Evolutionary conservation across 495 filamentous ascomycete species (phyloP).

Genomic region (Aspergillus hancockii): DNA sequence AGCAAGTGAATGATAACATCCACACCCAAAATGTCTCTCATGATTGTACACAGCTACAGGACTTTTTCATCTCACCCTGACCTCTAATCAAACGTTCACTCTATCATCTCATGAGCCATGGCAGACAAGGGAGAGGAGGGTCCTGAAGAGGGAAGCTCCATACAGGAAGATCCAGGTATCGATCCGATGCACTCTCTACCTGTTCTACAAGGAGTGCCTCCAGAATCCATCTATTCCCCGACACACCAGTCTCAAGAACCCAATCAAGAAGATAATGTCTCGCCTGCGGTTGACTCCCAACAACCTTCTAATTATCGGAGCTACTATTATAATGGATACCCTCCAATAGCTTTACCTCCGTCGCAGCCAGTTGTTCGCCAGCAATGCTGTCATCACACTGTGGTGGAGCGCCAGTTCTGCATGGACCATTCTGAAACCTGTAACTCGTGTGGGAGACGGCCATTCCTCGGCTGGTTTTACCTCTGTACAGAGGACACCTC

Average conservation of each 20-base stretch:
- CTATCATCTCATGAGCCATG: slow-evolving; percentile 1
- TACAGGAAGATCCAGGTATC: neutral
- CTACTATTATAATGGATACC: neutral
- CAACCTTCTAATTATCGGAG: neutral
- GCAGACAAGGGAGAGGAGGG: neutral
- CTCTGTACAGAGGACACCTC: slow-evolving; percentile 59
- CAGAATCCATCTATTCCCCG: neutral
- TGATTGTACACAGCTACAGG: neutral
- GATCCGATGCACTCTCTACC: neutral
- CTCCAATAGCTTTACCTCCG: neutral
- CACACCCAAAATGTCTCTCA: neutral
- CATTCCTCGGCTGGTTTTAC: slow-evolving; percentile 65
- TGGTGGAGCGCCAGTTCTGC: slow-evolving; percentile 14
- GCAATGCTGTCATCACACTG: slow-evolving; percentile 18
- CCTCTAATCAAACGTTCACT: neutral
- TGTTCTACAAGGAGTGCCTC: neutral
- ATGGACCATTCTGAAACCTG: slow-evolving; percentile 41
- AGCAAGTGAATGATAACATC: neutral
- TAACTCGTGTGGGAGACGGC: slow-evolving; percentile 45
- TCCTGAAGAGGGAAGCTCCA: neutral
- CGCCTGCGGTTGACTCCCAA: neutral
- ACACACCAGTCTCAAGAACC: neutral
- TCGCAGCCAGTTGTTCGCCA: slow-evolving; percentile 6
- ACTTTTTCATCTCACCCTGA: neutral
- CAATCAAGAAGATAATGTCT: neutral